Evolutionary conservation across 1,284 basidiomycete genomes (phyloP).

Genomic region (Ceratobasidium sp.): DNA sequence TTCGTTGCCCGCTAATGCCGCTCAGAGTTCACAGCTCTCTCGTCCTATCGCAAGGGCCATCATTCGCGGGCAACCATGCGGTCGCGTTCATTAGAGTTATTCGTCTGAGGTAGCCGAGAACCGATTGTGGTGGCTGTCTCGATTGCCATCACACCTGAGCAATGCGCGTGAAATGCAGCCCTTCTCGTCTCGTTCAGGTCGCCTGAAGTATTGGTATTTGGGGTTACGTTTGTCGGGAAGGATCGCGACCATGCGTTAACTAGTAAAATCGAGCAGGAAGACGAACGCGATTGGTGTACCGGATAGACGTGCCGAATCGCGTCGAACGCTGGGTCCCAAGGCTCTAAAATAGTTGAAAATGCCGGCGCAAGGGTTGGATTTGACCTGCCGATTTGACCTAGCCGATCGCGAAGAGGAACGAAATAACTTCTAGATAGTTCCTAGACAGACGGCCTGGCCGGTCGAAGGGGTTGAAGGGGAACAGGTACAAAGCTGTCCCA

Average conservation of each 20-base stretch:
- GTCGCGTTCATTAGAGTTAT: not conserved
- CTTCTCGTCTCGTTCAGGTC: not conserved
- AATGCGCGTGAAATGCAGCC: not conserved
- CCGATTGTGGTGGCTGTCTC: not conserved
- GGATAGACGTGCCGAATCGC: constrained; percentile 16
- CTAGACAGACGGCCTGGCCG: not conserved
- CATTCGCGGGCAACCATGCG: not conserved
- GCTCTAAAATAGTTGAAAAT: not conserved
- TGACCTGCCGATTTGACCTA: not conserved
- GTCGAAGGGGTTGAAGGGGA: not conserved
- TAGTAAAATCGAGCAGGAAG: constrained; percentile 3
- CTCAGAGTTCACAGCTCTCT: not conserved
- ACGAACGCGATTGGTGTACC: constrained; percentile 21
- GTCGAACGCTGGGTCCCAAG: not conserved
- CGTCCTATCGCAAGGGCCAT: constrained; percentile 7
- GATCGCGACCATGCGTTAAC: constrained; percentile 19
- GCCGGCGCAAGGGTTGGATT: constrained; percentile 17
- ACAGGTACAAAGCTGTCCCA: not conserved
- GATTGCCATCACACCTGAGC: not conserved
- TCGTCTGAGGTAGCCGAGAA: not conserved
- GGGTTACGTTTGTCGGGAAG: not conserved
- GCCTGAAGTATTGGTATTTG: not conserved
- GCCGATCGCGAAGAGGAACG: not conserved
- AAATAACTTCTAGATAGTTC: not conserved
- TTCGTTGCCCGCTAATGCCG: constrained; percentile 1